Evolutionary conservation across 2,329 filamentous ascomycete genomes (phyloP).

Genomic region (Dactylellina drechsleri): DNA sequence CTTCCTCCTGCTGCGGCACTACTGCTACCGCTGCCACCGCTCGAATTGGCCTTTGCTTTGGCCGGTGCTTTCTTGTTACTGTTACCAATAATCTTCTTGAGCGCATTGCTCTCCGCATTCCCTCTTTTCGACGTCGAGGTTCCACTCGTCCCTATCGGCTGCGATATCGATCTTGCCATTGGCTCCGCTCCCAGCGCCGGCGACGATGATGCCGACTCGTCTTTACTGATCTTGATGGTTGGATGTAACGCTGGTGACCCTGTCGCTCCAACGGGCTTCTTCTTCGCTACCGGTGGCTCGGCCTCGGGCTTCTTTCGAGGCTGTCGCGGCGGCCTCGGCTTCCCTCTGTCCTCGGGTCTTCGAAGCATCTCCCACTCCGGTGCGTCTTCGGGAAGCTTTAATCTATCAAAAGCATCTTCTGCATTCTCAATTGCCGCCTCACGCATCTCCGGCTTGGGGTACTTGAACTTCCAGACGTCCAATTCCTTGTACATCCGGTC

Average conservation of each 20-base stretch:
- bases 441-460: slow-evolving; percentile 56
- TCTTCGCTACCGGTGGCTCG: slow-evolving; percentile 37
- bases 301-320: slow-evolving; percentile 38
- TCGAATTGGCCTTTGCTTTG: slow-evolving; percentile 38
- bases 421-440: slow-evolving; percentile 58
- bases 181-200: slow-evolving; percentile 43
- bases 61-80: slow-evolving; percentile 42
- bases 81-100: slow-evolving; percentile 53
- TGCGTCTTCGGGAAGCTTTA: slow-evolving; percentile 56
- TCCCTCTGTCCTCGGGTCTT: slow-evolving; percentile 57
- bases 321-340: slow-evolving; percentile 47
- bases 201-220: slow-evolving; percentile 29
- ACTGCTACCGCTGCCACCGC: not conserved
- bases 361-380: slow-evolving; percentile 58
- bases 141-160: slow-evolving; percentile 17
- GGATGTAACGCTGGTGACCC: slow-evolving; percentile 45
- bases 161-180: slow-evolving; percentile 56
- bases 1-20: not conserved
- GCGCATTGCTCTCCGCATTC: slow-evolving; percentile 42
- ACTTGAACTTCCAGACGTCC: slow-evolving; percentile 58
- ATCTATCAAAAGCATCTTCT: slow-evolving; percentile 56
- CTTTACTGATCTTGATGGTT: slow-evolving; percentile 52
- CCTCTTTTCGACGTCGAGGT: slow-evolving; percentile 30
- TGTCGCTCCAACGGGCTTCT: slow-evolving; percentile 53
- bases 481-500: slow-evolving; percentile 58